These are phyloP conservation scores for Trametes maxima DNA, from an alignment of 768 basidiomycete species.

Conservation along the genomic window DNA sequence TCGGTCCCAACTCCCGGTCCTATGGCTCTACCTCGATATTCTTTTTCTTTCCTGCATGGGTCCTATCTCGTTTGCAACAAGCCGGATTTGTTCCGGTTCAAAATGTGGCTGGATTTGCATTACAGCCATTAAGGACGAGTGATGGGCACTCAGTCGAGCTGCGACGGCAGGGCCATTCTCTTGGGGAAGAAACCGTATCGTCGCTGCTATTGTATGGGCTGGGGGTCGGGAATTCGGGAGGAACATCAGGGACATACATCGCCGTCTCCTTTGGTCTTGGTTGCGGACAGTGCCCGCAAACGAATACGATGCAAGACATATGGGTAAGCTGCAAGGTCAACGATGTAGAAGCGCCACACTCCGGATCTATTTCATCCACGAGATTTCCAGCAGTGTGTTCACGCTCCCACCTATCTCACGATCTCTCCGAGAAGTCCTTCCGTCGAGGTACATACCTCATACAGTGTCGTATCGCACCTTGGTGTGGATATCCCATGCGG, in stretches of 20 bases:
- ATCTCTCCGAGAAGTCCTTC: not conserved
- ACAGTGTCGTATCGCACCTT: not conserved
- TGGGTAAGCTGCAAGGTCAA: not conserved
- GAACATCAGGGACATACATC: not conserved
- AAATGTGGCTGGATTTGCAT: not conserved
- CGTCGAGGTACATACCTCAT: not conserved
- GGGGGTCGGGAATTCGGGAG: not conserved
- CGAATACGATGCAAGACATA: not conserved
- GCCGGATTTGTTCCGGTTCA: not conserved
- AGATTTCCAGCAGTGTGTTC: not conserved
- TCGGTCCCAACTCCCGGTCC: not conserved
- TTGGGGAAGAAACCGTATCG: too few species aligned
- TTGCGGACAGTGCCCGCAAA: not conserved
- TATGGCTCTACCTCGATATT: not conserved
- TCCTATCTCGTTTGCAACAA: not conserved
- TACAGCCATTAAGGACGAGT: not conserved
- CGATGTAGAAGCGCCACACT: not conserved
- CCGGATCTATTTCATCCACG: not conserved
- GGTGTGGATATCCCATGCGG: constrained; percentile 3
- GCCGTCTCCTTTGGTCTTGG: not conserved
- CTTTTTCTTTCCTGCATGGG: constrained; percentile 1
- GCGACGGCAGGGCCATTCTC: too few species aligned
- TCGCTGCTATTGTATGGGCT: too few species aligned
- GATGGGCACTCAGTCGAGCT: too few species aligned
- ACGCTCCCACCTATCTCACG: not conserved